phyloP scores from a whole-genome alignment of 2,329 filamentous ascomycete genomes.

The Cryphonectria carpinicola region DNA sequence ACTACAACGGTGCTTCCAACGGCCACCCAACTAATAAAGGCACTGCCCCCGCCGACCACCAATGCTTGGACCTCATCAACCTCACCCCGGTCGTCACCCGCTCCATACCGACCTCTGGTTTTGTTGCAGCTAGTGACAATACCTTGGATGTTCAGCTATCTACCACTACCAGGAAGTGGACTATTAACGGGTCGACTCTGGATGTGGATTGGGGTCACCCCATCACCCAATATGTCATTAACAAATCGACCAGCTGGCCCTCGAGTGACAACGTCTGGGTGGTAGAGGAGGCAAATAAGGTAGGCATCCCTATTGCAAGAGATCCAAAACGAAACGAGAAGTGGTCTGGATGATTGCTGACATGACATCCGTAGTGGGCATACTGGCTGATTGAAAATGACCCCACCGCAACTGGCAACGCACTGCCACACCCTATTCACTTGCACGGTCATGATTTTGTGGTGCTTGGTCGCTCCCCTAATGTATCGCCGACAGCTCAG shows the following conservation, averaged over 20 bases:
- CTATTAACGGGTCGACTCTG: slow-evolving; percentile 41
- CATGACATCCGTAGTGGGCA: slow-evolving; percentile 31
- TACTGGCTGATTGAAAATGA: slow-evolving; percentile 41
- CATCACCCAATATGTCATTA: slow-evolving; percentile 42
- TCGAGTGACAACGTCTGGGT: slow-evolving; percentile 35
- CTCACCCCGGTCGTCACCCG: slow-evolving; percentile 41
- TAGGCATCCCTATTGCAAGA: slow-evolving; percentile 5
- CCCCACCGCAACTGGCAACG: slow-evolving; percentile 19
- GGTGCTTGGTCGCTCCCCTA: slow-evolving; percentile 35
- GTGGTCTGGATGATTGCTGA: not conserved
- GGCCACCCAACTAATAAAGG: slow-evolving; percentile 39
- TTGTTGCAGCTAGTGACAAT: slow-evolving; percentile 34
- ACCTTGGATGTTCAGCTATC: slow-evolving; percentile 35
- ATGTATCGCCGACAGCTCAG: slow-evolving; percentile 25
- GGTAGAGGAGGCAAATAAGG: slow-evolving; percentile 33
- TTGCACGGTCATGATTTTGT: slow-evolving; percentile 40
- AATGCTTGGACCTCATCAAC: slow-evolving; percentile 40
- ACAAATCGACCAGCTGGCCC: slow-evolving; percentile 36
- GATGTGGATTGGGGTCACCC: slow-evolving; percentile 47
- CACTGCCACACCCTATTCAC: slow-evolving; percentile 40
- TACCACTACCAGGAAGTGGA: slow-evolving; percentile 37
- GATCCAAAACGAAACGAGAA: not conserved
- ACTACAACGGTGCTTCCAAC: slow-evolving; percentile 41
- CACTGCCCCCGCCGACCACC: slow-evolving; percentile 28
- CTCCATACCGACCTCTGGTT: slow-evolving; percentile 34